Evolutionary conservation across 208 protist genomes (phyloP).

Genomic region (Leishmania guyanensis): DNA sequence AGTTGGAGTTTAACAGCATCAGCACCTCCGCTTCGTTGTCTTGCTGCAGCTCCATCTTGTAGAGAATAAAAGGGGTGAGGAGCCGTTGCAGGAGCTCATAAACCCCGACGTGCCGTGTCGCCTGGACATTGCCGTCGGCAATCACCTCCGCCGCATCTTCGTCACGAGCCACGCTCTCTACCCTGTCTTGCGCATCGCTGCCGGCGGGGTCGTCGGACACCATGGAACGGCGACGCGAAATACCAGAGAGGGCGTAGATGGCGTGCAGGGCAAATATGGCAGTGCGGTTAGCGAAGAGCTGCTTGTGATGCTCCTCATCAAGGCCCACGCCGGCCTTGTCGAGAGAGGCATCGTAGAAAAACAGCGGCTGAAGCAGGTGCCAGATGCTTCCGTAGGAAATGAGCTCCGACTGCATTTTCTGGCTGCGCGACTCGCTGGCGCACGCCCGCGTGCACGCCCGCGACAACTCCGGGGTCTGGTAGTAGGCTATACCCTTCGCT

Average conservation of each 20-base stretch:
- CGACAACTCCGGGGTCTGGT: conserved; percentile 61
- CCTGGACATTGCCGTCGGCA: conserved; percentile 9
- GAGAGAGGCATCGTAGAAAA: conserved; percentile 92
- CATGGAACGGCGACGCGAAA: conserved; percentile 15
- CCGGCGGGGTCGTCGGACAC: not conserved
- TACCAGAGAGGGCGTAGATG: conserved; percentile 66
- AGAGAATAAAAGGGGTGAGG: conserved; percentile 82
- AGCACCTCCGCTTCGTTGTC: conserved; percentile 65
- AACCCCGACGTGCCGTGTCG: conserved; percentile 41
- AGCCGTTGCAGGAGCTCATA: conserved; percentile 56
- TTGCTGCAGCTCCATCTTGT: conserved; percentile 48
- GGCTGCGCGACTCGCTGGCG: conserved; percentile 57
- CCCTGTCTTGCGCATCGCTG: not conserved
- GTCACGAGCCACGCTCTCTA: not conserved
- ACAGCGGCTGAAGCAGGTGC: conserved; percentile 83
- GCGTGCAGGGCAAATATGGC: conserved; percentile 69
- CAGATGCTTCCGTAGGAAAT: conserved; percentile 75
- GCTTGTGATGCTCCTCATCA: conserved; percentile 74
- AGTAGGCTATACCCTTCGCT: conserved; percentile 63
- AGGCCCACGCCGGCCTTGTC: conserved; percentile 63
- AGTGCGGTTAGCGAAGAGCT: conserved; percentile 81
- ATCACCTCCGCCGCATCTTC: not conserved
- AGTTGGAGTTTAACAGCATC: conserved; percentile 82
- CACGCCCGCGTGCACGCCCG: conserved; percentile 81
- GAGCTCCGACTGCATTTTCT: conserved; percentile 67